phyloP scores from a whole-genome alignment of 2,329 filamentous ascomycete genomes.

The Aureobasidium sp. region DNA sequence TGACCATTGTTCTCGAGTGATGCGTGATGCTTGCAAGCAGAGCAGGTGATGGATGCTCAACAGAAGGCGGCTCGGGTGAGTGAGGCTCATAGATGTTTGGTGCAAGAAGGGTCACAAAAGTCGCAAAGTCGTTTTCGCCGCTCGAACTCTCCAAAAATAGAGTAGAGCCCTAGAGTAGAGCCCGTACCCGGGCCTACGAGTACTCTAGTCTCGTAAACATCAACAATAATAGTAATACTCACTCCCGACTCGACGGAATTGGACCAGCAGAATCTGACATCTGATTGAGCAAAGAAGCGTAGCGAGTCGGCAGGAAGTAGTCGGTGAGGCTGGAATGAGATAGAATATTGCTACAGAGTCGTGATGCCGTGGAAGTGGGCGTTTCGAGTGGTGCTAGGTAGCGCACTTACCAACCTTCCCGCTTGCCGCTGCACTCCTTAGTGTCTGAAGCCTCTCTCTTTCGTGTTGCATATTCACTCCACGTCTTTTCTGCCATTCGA shows the following conservation, averaged over 20 bases:
- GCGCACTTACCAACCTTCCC: background rate
- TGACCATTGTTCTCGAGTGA: background rate
- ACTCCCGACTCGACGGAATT: background rate
- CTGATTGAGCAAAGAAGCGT: background rate
- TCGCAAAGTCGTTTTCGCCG: background rate
- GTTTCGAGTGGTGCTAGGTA: slow-evolving; percentile 1
- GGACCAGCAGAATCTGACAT: background rate
- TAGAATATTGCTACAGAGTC: background rate
- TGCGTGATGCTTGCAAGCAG: background rate
- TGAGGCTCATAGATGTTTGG: background rate
- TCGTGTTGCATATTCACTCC: slow-evolving; percentile 1
- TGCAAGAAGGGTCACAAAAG: background rate
- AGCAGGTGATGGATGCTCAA: background rate
- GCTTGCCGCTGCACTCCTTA: background rate
- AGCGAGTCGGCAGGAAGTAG: background rate
- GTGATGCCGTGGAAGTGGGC: background rate
- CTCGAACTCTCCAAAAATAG: background rate
- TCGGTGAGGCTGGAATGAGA: background rate
- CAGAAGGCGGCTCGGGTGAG: background rate
- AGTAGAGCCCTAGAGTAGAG: too few species aligned
- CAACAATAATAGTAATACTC: background rate
- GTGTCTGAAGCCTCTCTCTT: background rate
- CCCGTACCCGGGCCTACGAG: background rate
- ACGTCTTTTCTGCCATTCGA: background rate
- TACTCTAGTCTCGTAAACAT: slow-evolving; percentile 1